Evolutionary conservation across 441 rosid genomes (phyloP), one percentile per base, ranked within the genome.

Genomic region (Pelargonium australe): DNA sequence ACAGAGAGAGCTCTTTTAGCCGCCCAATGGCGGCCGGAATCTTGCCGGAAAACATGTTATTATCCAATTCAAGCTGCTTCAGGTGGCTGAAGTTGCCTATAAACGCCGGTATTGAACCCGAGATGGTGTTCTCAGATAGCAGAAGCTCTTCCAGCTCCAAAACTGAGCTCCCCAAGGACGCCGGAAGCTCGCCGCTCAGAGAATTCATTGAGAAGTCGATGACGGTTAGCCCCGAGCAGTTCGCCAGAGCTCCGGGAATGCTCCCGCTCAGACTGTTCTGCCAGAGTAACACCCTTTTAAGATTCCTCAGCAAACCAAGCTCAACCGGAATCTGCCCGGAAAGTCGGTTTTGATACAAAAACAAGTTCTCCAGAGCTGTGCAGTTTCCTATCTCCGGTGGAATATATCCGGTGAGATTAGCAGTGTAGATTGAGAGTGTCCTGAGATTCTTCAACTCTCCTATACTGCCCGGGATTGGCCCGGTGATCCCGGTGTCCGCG

Each of bases 1-100:
- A 89, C 71, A 86, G 68, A 14, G 77, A 73, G 37, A 89, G 91
- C 78, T 85, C 84, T 68, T 75, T 85, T 60, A 89, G 76, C 44
- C 83, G 67, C 34, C 95, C 95, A 16, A 86, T 72, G 53, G 80
- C 19, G 1, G 85, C 9, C 13, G 95, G 91, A 78, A 89, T 85
- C 70, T 78, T 75, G 2, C 91, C 89, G 2, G 73, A 69, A 63
- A 89, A 82, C 31, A 63, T 64, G 73, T 89, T 89, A 69, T 85
- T 89, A 68, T 89, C 91, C 61, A 89, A 80, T 69, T 89, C 88
- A 65, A 89, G 82, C 70, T 86, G 91, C 82, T 76, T 84, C 74
- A 89, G 75, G 47, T 81, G 62, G 3, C 80, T 76, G 68, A 85
- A 75, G 55, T 81, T 80, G 64, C 91, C 88, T 7, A 84, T 5